Conservation (phyloP, 768 basidiomycete species). For the Baorangia bicolor region DNA sequence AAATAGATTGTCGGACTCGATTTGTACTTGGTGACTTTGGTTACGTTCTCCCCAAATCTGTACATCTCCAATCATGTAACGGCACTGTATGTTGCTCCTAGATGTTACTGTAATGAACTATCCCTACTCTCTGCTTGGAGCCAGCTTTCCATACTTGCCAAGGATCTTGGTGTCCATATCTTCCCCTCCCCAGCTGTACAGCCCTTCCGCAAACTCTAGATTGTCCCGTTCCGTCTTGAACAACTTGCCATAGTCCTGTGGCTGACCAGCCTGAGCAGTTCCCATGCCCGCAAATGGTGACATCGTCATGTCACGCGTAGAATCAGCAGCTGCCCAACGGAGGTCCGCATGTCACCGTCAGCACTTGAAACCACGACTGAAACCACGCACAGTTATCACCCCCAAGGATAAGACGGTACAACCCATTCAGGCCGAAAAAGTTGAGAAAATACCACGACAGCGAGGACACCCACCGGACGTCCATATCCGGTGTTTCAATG, state of each 20-base stretch:
- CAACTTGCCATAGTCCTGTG: conserved; percentile 85
- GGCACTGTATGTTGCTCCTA: conserved; percentile 17
- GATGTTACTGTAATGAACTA: conserved; percentile 19
- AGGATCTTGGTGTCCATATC: conserved; percentile 80
- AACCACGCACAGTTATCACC: conserved; percentile 74
- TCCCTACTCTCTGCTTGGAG: conserved; percentile 26
- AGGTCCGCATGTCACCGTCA: conserved; percentile 15
- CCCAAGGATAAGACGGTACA: conserved; percentile 92
- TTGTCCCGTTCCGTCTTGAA: conserved; percentile 93
- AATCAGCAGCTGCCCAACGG: conserved; percentile 63
- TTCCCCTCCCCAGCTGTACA: conserved; percentile 80
- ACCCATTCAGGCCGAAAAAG: conserved; percentile 94
- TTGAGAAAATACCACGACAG: conserved; percentile 99
- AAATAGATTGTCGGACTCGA: conserved; percentile 17
- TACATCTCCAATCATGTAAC: conserved; percentile 30
- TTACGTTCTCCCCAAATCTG: conserved; percentile 20
- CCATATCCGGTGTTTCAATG: conserved; percentile 93
- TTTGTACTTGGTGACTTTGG: conserved; percentile 5
- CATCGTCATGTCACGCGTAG: conserved; percentile 69
- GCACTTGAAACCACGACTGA: conserved; percentile 5
- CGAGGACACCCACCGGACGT: conserved; percentile 98
- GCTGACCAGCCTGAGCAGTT: conserved; percentile 48
- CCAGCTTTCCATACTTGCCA: conserved; percentile 68
- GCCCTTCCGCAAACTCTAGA: conserved; percentile 84
- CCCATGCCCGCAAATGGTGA: conserved; percentile 63